Evolutionary conservation across 257 asterid genomes (phyloP), one percentile per base, ranked within the genome.

Genomic region (Solanum etuberosum): DNA sequence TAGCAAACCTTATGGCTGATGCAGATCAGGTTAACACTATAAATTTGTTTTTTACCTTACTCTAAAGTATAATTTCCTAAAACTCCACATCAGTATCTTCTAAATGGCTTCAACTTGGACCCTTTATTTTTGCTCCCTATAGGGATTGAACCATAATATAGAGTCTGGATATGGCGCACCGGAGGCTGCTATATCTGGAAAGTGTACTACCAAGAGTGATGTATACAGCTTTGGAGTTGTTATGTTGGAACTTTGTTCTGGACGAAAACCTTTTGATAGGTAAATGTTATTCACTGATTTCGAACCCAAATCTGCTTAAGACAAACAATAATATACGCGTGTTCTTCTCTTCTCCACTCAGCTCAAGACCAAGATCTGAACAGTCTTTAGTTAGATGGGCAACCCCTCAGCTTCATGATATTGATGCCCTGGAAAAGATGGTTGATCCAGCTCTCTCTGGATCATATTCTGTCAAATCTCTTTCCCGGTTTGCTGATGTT

Each of bases 361-460:
- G 99, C 91, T 88, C 98, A 86, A 94, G 96, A 93, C 87, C 95
- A 42, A 94, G 98, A 90, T 73, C 95, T 4, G 99, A 96, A 89
- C 99, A 97, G 87, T 96, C 96, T 61, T 89, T 97, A 90, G 99
- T 97, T 74, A 94, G 98, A 54, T 97, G 99, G 99, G 98, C 98
- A 0, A 93, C 99, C 9, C 99, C 99, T 38, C 99, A 95, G 91
- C 99, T 97, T 89, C 99, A 97, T 78, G 99, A 97, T 86, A 95
- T 97, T 23, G 99, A 97, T 35, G 98, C 99, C 35, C 91, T 97
- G 82, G 83, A 95, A 27, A 96, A 96, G 93, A 97, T 97, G 99
- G 99, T 96, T 16, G 99, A 97, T 89, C 99, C 99, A 7, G 94
- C 96, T 61, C 97, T 97, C 12, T 90, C 94, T 85, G 97, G 99